These are phyloP conservation scores for Leishmania mexicana DNA, from an alignment of 208 protist genomes.

Conservation along the genomic window DNA sequence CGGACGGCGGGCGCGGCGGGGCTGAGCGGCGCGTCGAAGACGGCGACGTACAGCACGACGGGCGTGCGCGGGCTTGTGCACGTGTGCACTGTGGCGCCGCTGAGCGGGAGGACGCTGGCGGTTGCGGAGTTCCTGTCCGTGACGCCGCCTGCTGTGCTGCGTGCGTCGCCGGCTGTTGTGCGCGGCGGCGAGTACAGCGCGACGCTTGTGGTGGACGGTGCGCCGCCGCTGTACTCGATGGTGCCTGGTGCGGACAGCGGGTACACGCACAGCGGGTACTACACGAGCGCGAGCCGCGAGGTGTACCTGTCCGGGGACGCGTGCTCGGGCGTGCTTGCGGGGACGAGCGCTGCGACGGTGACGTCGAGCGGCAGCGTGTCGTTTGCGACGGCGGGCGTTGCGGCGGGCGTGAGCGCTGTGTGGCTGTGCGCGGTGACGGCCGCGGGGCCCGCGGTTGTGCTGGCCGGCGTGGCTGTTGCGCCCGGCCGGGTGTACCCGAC, in stretches of 20 bases:
- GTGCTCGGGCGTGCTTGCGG: constrained; percentile 33
- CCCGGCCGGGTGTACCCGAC: constrained; percentile 48
- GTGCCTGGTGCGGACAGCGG: constrained; percentile 37
- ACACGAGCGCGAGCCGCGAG: constrained; percentile 31
- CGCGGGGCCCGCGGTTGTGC: constrained; percentile 18
- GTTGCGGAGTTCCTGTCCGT: constrained; percentile 55
- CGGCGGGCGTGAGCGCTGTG: constrained; percentile 23
- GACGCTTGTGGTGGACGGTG: constrained; percentile 36
- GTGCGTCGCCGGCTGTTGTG: constrained; percentile 50
- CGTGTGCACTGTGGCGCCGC: constrained; percentile 49
- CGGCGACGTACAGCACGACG: constrained; percentile 12
- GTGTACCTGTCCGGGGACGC: constrained; percentile 54
- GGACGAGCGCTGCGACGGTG: constrained; percentile 20
- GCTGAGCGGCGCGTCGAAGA: constrained; percentile 2
- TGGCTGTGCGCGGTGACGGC: constrained; percentile 50
- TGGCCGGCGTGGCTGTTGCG: constrained; percentile 31
- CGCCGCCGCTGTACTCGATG: constrained; percentile 59
- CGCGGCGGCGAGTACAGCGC: constrained; percentile 39
- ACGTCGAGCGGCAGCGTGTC: constrained; percentile 19
- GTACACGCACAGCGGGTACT: constrained; percentile 41
- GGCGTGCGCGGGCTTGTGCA: constrained; percentile 44
- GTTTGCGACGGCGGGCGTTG: constrained; percentile 31
- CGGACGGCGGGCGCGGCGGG: constrained; percentile 20
- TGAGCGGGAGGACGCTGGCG: constrained; percentile 14
- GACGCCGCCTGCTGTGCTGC: constrained; percentile 39